These are phyloP conservation scores for Xylariaceae sp. DNA, from an alignment of 2,329 filamentous ascomycete genomes.

Conservation along the genomic window DNA sequence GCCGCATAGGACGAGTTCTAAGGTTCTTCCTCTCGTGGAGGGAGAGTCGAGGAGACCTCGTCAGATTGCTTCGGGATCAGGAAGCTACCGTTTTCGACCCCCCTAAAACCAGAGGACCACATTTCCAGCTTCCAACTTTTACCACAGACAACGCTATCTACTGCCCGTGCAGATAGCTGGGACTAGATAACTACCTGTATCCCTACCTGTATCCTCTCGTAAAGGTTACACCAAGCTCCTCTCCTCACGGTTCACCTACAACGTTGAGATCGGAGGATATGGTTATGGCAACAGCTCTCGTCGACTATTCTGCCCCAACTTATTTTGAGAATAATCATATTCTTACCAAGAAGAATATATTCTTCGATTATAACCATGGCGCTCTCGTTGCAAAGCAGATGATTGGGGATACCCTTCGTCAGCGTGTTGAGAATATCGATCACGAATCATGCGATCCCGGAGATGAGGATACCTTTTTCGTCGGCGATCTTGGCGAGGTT, in stretches of 20 bases:
- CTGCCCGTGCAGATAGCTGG: slow-evolving; percentile 11
- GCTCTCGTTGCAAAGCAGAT: slow-evolving; percentile 72
- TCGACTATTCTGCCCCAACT: slow-evolving; percentile 60
- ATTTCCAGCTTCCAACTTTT: slow-evolving; percentile 33
- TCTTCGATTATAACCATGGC: slow-evolving; percentile 51
- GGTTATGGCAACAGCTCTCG: slow-evolving; percentile 69
- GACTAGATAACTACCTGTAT: slow-evolving; percentile 22
- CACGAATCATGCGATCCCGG: slow-evolving; percentile 87
- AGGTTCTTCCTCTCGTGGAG: slow-evolving; percentile 99
- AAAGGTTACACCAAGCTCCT: slow-evolving; percentile 30
- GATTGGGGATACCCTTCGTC: slow-evolving; percentile 86
- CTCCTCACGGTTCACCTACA: slow-evolving; percentile 27
- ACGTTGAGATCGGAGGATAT: slow-evolving; percentile 57
- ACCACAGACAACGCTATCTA: slow-evolving; percentile 30
- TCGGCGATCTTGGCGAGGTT: slow-evolving; percentile 96
- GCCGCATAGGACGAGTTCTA: slow-evolving; percentile 99
- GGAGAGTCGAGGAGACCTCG: slow-evolving; percentile 99
- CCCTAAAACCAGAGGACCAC: slow-evolving; percentile 72
- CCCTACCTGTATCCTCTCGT: slow-evolving; percentile 23
- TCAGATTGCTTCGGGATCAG: slow-evolving; percentile 88
- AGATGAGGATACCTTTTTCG: slow-evolving; percentile 97
- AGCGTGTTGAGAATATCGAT: slow-evolving; percentile 83
- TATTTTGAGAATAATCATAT: slow-evolving; percentile 55
- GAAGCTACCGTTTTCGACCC: slow-evolving; percentile 93
- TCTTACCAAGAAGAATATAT: slow-evolving; percentile 46